Evolutionary conservation across 2,329 filamentous ascomycete species (phyloP), one percentile per base, ranked within the genome.

Genomic region (Cercospora zeina): DNA sequence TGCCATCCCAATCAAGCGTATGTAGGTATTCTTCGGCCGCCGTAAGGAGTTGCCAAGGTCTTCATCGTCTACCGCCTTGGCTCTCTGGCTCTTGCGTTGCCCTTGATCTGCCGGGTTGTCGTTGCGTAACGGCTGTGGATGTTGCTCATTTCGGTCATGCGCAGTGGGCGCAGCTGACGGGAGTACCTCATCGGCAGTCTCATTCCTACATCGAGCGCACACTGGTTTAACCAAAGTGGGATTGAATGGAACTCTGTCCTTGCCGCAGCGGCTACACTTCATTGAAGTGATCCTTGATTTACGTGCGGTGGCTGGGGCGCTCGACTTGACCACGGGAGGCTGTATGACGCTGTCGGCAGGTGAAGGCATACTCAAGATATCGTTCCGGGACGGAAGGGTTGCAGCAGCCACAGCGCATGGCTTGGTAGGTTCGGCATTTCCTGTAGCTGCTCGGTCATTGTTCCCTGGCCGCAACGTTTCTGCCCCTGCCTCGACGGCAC

Each of bases 1-100:
- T 13, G 74, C 74, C 71, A 75, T 72, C 2, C 65, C 67, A 13
- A 73, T 67, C 5, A 74, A 64, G 5, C 65, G 64, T 2, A 36
- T 31, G 54, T 68, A 69, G 9, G 68, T 68, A 11, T 60, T 55
- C 24, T 62, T 55, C 8, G 71, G 68, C n/a, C 71, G 66, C 1
- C 50, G 30, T 21, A 45, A 42, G 2, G 65, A 69, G 45, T 69
- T 42, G 4, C 70, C 70, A 6, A 71, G 61, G 45, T 69, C 68
- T 31, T 59, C 34, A 8, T 54, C 36, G 13, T 62, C 55, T 13
- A 31, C 21, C 9, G 36, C 58, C 21, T 33, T 36, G 4, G 11
- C n/a, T 7, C 27, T 24, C 37, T 60, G 58, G 24, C 27, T 55
- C 31, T 36, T 34, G 13, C 58, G 36, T 10, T 54, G 36, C 36